Evolutionary conservation across 2,329 filamentous ascomycete species (phyloP).

Genomic region (Colletotrichum lentis): DNA sequence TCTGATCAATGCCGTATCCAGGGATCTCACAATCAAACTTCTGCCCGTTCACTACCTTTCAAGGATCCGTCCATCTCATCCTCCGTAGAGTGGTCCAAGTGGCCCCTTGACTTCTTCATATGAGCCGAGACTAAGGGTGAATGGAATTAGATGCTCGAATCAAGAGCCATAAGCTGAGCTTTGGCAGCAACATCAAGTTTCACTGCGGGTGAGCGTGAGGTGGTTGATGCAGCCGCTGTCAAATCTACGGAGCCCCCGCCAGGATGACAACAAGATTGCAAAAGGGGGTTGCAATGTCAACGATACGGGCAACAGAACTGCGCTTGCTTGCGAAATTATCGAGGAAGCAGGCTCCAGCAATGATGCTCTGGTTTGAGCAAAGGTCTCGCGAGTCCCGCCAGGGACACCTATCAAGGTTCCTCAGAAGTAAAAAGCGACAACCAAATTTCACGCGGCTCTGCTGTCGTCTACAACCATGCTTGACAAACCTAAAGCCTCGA

Average conservation of each 20-base stretch:
- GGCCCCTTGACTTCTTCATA: slow-evolving; percentile 40
- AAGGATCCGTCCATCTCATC: slow-evolving; percentile 39
- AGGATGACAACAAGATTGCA: not conserved
- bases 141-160: slow-evolving; percentile 39
- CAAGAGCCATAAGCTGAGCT: slow-evolving; percentile 39
- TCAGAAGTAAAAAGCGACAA: no score
- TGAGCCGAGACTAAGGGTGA: slow-evolving; percentile 36
- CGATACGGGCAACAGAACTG: no score
- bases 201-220: slow-evolving; percentile 22
- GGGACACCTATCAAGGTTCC: no score
- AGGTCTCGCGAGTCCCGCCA: no score
- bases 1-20: slow-evolving; percentile 4
- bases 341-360: no score
- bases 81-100: slow-evolving; percentile 35
- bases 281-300: no score
- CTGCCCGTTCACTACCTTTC: slow-evolving; percentile 35
- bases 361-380: no score
- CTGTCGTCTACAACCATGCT: no score
- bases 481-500: no score
- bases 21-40: slow-evolving; percentile 39
- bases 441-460: no score
- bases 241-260: not conserved
- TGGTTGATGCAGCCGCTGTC: not conserved
- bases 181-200: slow-evolving; percentile 35
- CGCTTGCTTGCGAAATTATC: no score